phyloP scores from a whole-genome alignment of 352 stramenopile species.

The Phytophthora multivora region DNA sequence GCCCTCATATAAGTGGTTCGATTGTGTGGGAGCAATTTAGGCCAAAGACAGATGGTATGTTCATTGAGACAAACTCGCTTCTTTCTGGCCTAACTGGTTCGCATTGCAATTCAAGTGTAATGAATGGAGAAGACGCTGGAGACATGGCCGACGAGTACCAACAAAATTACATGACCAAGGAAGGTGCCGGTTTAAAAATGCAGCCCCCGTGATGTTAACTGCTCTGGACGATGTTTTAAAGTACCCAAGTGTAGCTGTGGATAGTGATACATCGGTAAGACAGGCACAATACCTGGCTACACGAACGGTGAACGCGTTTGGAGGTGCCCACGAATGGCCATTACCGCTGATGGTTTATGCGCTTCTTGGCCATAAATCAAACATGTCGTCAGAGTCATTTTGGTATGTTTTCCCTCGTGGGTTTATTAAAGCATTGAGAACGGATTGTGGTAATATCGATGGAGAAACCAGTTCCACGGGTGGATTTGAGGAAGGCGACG shows the following conservation, averaged over 20 bases:
- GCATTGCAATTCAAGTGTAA: neutral
- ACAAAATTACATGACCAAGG: constrained; percentile 5
- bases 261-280: neutral
- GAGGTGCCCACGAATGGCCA: constrained; percentile 2
- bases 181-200: constrained; percentile 5
- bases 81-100: neutral
- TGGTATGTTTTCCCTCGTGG: neutral
- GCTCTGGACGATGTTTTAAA: neutral
- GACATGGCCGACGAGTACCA: constrained; percentile 13
- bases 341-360: constrained; percentile 4
- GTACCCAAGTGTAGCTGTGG: constrained; percentile 1
- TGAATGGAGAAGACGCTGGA: constrained; percentile 5
- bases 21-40: constrained; percentile 2
- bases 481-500: too few relatives aligned
- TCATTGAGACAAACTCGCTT: constrained; percentile 2
- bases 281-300: neutral
- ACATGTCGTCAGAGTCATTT: neutral
- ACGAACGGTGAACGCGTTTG: constrained; percentile 9
- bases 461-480: too few relatives aligned
- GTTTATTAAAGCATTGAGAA: neutral
- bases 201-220: neutral
- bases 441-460: too few relatives aligned
- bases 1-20: neutral
- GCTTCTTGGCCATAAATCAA: neutral
- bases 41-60: neutral